These are phyloP conservation scores for Chlamydomonas sp. DNA, from an alignment of 139 green algal species.

Conservation along the genomic window DNA sequence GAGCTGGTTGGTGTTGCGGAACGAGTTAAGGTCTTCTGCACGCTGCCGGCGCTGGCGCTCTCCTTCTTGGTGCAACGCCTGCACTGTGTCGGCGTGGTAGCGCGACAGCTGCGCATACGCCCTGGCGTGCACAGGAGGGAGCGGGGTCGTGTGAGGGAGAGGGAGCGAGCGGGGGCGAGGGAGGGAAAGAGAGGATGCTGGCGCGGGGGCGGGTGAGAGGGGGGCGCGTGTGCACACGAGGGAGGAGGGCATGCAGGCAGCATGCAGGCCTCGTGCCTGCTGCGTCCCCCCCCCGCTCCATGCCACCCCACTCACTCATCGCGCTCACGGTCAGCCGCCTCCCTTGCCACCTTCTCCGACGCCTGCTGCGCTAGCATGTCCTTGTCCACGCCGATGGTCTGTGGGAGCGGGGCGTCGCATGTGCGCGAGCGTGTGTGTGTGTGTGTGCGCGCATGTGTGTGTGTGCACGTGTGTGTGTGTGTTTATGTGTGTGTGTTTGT, in stretches of 20 bases:
- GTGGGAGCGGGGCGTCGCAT: too few species aligned
- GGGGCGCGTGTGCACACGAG: not conserved
- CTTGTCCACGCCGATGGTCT: conserved; percentile 42
- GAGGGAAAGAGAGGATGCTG: too few species aligned
- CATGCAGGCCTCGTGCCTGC: too few species aligned
- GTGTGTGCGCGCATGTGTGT: too few species aligned
- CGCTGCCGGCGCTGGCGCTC: conserved; percentile 20
- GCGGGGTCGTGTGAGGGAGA: too few species aligned
- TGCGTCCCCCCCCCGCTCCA: not conserved
- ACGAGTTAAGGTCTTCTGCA: not conserved
- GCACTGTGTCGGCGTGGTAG: conserved; percentile 45
- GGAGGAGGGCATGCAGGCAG: not conserved
- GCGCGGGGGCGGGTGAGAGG: not conserved
- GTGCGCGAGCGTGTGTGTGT: too few species aligned
- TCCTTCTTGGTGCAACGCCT: conserved; percentile 37
- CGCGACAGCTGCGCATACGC: conserved; percentile 39
- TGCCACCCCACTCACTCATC: conserved; percentile 45
- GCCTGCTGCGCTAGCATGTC: conserved; percentile 40
- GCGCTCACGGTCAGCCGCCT: conserved; percentile 29
- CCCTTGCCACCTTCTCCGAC: conserved; percentile 27
- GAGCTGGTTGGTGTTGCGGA: conserved; percentile 31
- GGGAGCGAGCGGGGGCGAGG: too few species aligned
- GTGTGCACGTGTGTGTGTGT: too few species aligned
- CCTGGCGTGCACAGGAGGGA: too few species aligned
- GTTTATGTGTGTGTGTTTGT: too few species aligned